phyloP scores from a whole-genome alignment of 164 flowering plant genomes.

The Hamamelis virginiana region DNA sequence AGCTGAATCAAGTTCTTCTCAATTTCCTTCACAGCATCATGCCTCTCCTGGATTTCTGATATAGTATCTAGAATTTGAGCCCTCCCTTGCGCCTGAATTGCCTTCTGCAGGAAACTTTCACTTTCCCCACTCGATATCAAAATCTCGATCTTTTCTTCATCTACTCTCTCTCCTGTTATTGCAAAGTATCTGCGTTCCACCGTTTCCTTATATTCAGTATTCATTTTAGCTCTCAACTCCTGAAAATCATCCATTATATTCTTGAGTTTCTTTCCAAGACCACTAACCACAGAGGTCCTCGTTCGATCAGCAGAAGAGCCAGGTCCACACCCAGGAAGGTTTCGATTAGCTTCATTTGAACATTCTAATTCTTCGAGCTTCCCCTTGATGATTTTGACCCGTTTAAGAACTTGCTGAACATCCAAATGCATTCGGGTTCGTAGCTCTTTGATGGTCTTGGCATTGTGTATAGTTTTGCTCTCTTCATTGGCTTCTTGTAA shows the following conservation, averaged over 20 bases:
- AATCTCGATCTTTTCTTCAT: conserved; percentile 29
- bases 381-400: conserved; percentile 28
- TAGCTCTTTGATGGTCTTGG: conserved; percentile 25
- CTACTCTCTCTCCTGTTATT: conserved; percentile 30
- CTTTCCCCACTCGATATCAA: conserved; percentile 35
- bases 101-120: conserved; percentile 34
- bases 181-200: conserved; percentile 34
- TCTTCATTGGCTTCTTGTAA: conserved; percentile 30
- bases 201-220: conserved; percentile 31
- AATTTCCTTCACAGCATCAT: conserved; percentile 37
- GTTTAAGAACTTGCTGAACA: conserved; percentile 24
- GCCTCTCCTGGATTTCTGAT: conserved; percentile 34
- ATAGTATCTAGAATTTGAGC: conserved; percentile 32
- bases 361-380: conserved; percentile 28
- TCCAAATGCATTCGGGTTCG: conserved; percentile 30
- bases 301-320: conserved; percentile 34
- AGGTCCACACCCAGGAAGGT: conserved; percentile 30
- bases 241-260: conserved; percentile 31
- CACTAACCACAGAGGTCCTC: conserved; percentile 26
- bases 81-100: conserved; percentile 35
- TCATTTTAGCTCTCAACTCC: conserved; percentile 25
- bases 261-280: conserved; percentile 31
- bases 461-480: conserved; percentile 27
- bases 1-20: conserved; percentile 31
- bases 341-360: conserved; percentile 23